Conservation (phyloP, 2,329 filamentous ascomycete genomes). For the Cladosporium sp. region DNA sequence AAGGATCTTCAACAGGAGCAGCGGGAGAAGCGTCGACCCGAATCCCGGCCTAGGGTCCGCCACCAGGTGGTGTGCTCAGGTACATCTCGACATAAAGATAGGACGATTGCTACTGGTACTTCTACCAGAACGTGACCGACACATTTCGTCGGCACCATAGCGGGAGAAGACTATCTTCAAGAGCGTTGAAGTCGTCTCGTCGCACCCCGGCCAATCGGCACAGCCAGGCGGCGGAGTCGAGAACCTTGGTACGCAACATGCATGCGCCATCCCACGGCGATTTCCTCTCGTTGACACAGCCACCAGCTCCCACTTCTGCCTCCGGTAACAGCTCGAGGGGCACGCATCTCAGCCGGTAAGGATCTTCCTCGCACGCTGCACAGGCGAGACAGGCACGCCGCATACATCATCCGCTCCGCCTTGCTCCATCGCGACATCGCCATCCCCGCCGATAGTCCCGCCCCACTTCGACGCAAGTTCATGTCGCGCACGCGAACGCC, state of each 20-base stretch:
- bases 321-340: not conserved
- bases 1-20: no score
- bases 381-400: not conserved
- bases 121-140: no score
- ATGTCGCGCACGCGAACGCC: not conserved
- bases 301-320: not conserved
- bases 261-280: not conserved
- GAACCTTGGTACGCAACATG: slow-evolving; percentile 5
- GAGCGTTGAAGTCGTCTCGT: slow-evolving; percentile 1
- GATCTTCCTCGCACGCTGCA: no score
- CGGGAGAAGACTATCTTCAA: not conserved
- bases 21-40: no score
- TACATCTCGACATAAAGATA: no score
- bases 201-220: slow-evolving; percentile 4
- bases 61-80: no score
- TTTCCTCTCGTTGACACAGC: not conserved
- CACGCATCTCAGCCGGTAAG: no score
- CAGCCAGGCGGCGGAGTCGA: not conserved
- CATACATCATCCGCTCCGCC: not conserved
- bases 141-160: no score
- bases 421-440: not conserved
- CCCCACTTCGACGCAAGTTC: slow-evolving; percentile 7
- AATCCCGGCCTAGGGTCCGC: no score
- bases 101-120: no score
- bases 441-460: not conserved